Base-by-base conservation (phyloP, 495 filamentous ascomycete genomes). In the Neurospora sp. region DNA sequence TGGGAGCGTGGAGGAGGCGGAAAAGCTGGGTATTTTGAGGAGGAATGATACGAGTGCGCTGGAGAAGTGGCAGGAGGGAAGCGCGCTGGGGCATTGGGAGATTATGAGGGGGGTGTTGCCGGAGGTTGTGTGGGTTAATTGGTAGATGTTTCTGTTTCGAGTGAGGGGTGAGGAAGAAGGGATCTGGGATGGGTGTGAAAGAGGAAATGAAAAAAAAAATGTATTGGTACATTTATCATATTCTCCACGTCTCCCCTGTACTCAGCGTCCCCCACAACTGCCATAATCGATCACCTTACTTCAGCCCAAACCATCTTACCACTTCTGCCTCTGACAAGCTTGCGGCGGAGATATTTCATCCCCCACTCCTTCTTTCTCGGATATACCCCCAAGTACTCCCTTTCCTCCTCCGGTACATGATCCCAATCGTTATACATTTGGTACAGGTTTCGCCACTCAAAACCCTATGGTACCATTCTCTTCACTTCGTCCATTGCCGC, bases 51-150 rank as follows among this genome's bases (percentile, higher is more conserved):
- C 89, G 35, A 82, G 84, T 14, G 83, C 88, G 75, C 78, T 97
- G 71, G 85, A 86, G 69, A 84, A 86, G 79, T 92, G 88, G 85
- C 93, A 96, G 80, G 86, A 89, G 78, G 82, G 85, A 70, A 91
- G 89, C 73, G 95, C 95, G 5, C 74, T 92, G 40, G 90, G 91
- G 48, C 96, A 99, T 83, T 99, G 96, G 96, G 81, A 83, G 27
- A 90, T 99, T 44, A 99, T 98, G 92, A 87, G 96, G 79, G 89
- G 83, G 7, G 94, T 97, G 7, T 70, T 98, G 70, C 94, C 95
- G 14, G 85, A 83, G 71, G 79, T 80, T 27, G 90, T 98, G 6
- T 99, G 96, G 96, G 91, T 96, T 85, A 88, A 88, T 71, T 98
- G 94, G 93, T 98, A 82, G 88, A 20, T 11, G 42, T 35, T n/a